These are phyloP conservation scores for Cytospora piceae DNA, from an alignment of 2,329 filamentous ascomycete genomes.

Conservation along the genomic window DNA sequence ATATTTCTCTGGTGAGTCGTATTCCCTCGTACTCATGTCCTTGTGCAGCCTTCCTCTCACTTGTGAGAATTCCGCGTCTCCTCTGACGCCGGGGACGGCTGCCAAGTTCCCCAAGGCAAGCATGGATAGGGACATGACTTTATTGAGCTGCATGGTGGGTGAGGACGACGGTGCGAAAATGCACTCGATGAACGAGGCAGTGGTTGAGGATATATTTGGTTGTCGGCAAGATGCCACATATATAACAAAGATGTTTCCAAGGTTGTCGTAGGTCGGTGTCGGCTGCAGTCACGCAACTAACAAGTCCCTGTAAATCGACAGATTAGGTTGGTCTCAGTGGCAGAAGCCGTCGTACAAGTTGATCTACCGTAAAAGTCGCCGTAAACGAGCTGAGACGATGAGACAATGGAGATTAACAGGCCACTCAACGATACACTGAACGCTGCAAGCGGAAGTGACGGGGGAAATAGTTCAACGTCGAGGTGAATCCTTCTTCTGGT, in stretches of 20 bases:
- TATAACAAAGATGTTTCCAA: neutral
- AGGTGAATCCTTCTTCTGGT: neutral
- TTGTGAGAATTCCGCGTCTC: slow-evolving; percentile 32
- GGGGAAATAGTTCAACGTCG: neutral
- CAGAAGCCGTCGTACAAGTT: neutral
- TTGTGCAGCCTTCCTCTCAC: slow-evolving; percentile 35
- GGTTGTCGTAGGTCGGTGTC: neutral
- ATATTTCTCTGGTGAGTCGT: slow-evolving; percentile 38
- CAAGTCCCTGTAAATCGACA: neutral
- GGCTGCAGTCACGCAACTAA: neutral
- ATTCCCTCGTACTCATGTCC: slow-evolving; percentile 31
- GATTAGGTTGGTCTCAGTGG: neutral
- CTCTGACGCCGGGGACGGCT: slow-evolving; percentile 9
- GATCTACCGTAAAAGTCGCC: neutral
- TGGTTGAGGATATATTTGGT: neutral
- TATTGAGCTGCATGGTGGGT: slow-evolving; percentile 30
- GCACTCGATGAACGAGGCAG: neutral
- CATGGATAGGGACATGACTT: slow-evolving; percentile 23
- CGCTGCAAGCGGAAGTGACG: neutral
- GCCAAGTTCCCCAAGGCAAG: slow-evolving; percentile 27
- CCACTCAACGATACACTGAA: neutral
- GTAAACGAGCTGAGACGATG: neutral
- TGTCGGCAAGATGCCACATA: neutral
- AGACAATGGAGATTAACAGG: neutral
- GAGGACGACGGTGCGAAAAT: neutral